Base-by-base conservation (phyloP, 2,329 filamentous ascomycete genomes). In the Phaeosphaeria sp. region DNA sequence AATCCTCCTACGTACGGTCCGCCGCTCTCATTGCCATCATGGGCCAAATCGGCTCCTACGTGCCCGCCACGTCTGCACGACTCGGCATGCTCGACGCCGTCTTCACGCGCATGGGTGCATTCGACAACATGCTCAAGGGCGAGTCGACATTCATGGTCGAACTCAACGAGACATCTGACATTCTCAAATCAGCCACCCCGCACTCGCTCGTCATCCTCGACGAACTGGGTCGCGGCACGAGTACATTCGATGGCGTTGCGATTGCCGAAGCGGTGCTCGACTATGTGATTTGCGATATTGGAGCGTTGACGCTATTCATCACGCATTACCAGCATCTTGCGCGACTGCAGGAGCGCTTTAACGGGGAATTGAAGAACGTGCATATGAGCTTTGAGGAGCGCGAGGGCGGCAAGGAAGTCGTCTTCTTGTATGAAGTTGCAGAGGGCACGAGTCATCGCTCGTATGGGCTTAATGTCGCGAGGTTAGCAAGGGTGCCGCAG, bases 111-210 rank as follows among this genome's bases (percentile, higher is more conserved):
- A 97, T 97, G 87, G 95, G 95, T 52, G 95, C 95, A 2, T 91
- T 91, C 67, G 95, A 99, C 79, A 98, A 97, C 74, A 92, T 99
- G 80, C 90, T 98, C 75, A 90, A 92, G 4, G 93, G 93, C 68
- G 95, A 99, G 79, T 91, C 88, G 22, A 99, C 95, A 13, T 99
- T 99, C 80, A 97, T 98, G 93, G 93, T 99, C 54, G 95, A 99
- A 75, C 86, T 99, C 1, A 92, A 89, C 36, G 95, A 99, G 77
- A 98, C 95, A 1, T 89, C 90, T 1, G 89, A 93, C 59, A 97
- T 99, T 66, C 84, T 99, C 22, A 94, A 95, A 72, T 87, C 92
- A 69, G 95, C 94, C 0, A 95, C 93, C 0, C 88, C 91, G 0
- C 87, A 92, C 46, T 92, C 88, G 46, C 85, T 99, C 6, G 90